Evolutionary conservation across 352 stramenopile species (phyloP).

Genomic region (Pythium coloratum): DNA sequence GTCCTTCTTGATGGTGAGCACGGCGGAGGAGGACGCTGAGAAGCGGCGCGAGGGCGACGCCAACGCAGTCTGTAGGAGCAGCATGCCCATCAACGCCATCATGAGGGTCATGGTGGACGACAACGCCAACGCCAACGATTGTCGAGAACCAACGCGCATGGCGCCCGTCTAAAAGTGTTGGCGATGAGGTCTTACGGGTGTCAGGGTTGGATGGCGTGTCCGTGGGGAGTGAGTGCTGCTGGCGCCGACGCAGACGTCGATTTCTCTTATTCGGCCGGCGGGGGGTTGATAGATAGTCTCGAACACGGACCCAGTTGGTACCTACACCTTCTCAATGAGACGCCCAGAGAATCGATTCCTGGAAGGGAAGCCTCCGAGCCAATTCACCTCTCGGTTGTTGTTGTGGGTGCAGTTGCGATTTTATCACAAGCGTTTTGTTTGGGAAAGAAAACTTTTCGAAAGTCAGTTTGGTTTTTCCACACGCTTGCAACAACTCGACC

Average conservation of each 20-base stretch:
- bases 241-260: not conserved
- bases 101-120: not conserved
- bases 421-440: not conserved
- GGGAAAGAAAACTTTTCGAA: not conserved
- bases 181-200: not conserved
- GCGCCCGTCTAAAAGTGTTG: not conserved
- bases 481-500: not conserved
- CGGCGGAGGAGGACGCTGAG: slow-evolving; percentile 29
- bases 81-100: not conserved
- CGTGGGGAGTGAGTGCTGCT: not conserved
- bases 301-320: not conserved
- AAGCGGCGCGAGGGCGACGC: slow-evolving; percentile 19
- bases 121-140: slow-evolving; percentile 11
- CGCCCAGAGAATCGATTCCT: not conserved
- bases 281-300: not conserved
- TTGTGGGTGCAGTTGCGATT: not conserved
- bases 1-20: slow-evolving; percentile 60
- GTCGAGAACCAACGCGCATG: not conserved
- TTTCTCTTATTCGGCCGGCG: not conserved
- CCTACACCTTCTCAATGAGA: not conserved
- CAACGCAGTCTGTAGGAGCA: slow-evolving; percentile 1
- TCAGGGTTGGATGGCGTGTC: not conserved
- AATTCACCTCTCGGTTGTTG: no score
- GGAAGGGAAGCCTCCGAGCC: not conserved
- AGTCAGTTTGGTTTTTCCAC: slow-evolving; percentile 2